Base-by-base conservation (phyloP, 2,329 filamentous ascomycete species). In the Alternaria alternata region DNA sequence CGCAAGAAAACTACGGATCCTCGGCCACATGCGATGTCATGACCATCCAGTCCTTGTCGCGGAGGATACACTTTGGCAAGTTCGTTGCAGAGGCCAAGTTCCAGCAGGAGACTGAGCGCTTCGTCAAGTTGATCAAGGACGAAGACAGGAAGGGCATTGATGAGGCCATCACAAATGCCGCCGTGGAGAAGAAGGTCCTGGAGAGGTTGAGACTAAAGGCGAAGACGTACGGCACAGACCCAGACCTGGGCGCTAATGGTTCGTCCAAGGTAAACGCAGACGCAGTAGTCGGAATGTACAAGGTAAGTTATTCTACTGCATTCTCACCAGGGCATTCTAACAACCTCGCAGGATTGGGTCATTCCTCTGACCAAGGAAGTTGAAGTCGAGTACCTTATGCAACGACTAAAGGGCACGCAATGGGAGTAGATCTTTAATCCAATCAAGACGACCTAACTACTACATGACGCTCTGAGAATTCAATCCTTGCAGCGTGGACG, bases 81-180 rank as follows among this genome's bases (percentile, higher is more conserved):
- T 98, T 98, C 74, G 95, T 99, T 8, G 95, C 95, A 43, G 95
- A 99, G 84, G 89, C 90, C 61, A 99, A 99, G 82, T 99, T 97
- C 81, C 87, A 87, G 70, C 89, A 91, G 47, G 92, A 98, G 69
- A 86, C 88, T 30, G 92, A 94, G 70, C 86, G 83, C 64, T 99
- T 94, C 77, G 94, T 91, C 6, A 84, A 84, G 64, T 80, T 98
- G 79, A 98, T 99, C 81, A 88, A 89, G 78, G 90, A 88, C 1
- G 88, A 85, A 63, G 94, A 99, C 78, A 85, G 91, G 6, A 83
- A 89, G 56, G 94, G 90, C 2, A 94, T 99, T 68, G 93, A 90
- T 72, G 89, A 89, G 32, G 93, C 94, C 38, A 99, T 99, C 77
- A 98, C 94, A 39, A 92, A 98, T 78, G 84, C 87, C 43, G 89